Evolutionary conservation across 495 filamentous ascomycete species (phyloP).

Genomic region (Penicillium argentinense): DNA sequence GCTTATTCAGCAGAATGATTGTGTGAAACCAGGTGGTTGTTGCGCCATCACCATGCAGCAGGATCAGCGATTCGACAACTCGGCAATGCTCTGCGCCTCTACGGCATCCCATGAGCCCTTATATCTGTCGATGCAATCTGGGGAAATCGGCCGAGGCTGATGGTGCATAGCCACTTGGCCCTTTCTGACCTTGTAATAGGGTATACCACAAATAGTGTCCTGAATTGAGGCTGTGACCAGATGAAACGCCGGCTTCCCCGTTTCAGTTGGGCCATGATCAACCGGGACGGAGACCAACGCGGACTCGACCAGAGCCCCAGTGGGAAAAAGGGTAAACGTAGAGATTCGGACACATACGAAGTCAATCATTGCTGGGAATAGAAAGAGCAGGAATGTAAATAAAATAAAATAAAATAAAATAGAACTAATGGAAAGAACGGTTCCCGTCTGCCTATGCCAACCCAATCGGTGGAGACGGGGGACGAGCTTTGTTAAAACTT

Average conservation of each 20-base stretch:
- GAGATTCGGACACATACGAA: too few relatives aligned
- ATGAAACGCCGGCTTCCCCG: neutral
- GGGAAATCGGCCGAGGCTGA: neutral
- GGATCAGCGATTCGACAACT: too few relatives aligned
- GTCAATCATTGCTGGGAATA: too few relatives aligned
- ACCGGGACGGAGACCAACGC: too few relatives aligned
- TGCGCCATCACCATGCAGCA: slow-evolving; percentile 2
- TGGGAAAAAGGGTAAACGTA: slow-evolving; percentile 1
- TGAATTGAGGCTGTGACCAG: neutral
- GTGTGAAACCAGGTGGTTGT: neutral
- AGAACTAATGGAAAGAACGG: neutral
- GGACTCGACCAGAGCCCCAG: neutral
- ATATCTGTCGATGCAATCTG: too few relatives aligned
- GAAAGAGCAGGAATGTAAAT: too few relatives aligned
- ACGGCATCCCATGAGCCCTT: too few relatives aligned
- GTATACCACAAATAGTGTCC: neutral
- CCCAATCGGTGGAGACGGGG: neutral
- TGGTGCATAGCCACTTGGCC: slow-evolving; percentile 1
- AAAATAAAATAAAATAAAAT: neutral
- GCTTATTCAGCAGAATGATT: too few relatives aligned
- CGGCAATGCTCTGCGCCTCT: too few relatives aligned
- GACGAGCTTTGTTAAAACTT: slow-evolving; percentile 2
- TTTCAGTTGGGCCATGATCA: neutral
- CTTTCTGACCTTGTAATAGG: too few relatives aligned
- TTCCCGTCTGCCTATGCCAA: neutral